Evolutionary conservation across 2,329 filamentous ascomycete species (phyloP).

Genomic region (Metarhizium brunneum): DNA sequence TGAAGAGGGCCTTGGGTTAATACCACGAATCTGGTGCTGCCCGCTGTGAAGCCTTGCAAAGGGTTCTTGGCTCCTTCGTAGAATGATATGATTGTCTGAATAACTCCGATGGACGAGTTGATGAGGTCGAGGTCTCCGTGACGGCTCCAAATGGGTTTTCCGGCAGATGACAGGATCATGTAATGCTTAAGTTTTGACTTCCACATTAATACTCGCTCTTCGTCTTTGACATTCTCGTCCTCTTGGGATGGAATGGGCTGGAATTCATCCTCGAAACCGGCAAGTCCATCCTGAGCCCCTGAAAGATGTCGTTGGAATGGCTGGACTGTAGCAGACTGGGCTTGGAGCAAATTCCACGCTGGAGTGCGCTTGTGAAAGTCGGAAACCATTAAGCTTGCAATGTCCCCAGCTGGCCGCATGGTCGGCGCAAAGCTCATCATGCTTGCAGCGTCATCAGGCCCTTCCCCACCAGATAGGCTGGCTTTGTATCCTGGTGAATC

Average conservation of each 20-base stretch:
- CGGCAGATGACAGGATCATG: conserved; percentile 88
- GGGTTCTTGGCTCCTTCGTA: conserved; percentile 74
- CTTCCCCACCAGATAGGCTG: conserved; percentile 33
- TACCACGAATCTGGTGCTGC: conserved; percentile 75
- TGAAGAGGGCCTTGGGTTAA: conserved; percentile 80
- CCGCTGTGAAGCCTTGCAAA: conserved; percentile 79
- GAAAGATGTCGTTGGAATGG: conserved; percentile 48
- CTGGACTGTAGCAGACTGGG: conserved; percentile 49
- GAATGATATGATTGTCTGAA: conserved; percentile 96
- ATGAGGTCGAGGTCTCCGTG: conserved; percentile 86
- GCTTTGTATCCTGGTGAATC: conserved; percentile 25
- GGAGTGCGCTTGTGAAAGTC: conserved; percentile 56
- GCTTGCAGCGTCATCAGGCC: conserved; percentile 52
- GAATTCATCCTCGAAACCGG: conserved; percentile 69
- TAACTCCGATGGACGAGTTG: conserved; percentile 87
- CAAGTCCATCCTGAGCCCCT: conserved; percentile 42
- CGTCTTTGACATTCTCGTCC: conserved; percentile 35
- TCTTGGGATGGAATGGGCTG: conserved; percentile 55
- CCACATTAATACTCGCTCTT: conserved; percentile 62
- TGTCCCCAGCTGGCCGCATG: conserved; percentile 55
- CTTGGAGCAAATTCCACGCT: conserved; percentile 58
- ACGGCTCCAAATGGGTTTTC: conserved; percentile 94
- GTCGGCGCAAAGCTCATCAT: conserved; percentile 58
- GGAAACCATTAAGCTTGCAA: conserved; percentile 73
- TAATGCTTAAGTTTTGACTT: conserved; percentile 95